Evolutionary conservation across 1,284 basidiomycete genomes (phyloP).

Genomic region (Neolentinus lepideus): DNA sequence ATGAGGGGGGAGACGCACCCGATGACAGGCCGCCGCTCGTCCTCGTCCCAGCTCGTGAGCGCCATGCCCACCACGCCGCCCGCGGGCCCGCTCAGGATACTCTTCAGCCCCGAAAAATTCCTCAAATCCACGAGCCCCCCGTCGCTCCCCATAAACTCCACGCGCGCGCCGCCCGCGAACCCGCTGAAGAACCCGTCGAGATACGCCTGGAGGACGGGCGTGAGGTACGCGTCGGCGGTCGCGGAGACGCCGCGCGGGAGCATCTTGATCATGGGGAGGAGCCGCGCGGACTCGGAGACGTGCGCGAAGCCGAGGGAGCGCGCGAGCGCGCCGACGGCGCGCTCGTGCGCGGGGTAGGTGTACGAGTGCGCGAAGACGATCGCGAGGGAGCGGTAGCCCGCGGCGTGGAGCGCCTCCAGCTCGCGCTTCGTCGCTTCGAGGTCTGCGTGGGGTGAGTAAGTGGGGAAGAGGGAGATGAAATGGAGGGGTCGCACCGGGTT

Average conservation of each 20-base stretch:
- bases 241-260: conserved; percentile 89
- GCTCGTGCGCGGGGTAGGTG: conserved; percentile 82
- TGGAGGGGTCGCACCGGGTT: conserved; percentile 46
- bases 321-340: conserved; percentile 67
- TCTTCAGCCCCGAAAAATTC: conserved; percentile 85
- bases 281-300: conserved; percentile 81
- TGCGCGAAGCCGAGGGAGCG: conserved; percentile 78
- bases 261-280: conserved; percentile 95
- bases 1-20: conserved; percentile 38
- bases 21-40: conserved; percentile 62
- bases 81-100: conserved; percentile 83
- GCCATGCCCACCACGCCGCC: conserved; percentile 89
- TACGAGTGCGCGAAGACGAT: conserved; percentile 91
- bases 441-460: conserved; percentile 33
- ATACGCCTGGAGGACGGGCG: conserved; percentile 81
- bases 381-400: conserved; percentile 80
- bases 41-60: conserved; percentile 74
- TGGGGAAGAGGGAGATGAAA: not conserved
- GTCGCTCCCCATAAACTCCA: conserved; percentile 85
- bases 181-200: conserved; percentile 91
- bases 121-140: conserved; percentile 83
- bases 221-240: conserved; percentile 95
- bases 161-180: conserved; percentile 63
- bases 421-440: conserved; percentile 43
- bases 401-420: conserved; percentile 61